Conservation (phyloP, 305 asterid species). For the Fraxinus velutina region DNA sequence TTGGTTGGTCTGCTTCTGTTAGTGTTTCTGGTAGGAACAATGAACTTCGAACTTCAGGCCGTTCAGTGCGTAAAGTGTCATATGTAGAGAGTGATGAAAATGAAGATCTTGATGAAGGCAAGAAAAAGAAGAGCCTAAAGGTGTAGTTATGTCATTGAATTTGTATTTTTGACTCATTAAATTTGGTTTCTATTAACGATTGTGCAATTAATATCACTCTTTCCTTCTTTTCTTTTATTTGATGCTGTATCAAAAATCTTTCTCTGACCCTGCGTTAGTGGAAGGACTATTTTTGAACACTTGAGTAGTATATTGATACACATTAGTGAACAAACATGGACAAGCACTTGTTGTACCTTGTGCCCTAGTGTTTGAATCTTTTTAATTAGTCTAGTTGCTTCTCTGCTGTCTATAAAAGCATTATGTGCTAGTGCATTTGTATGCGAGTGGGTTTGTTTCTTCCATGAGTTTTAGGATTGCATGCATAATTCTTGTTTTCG, state of each 20-base stretch:
- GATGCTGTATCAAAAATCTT: background rate
- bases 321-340: background rate
- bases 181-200: background rate
- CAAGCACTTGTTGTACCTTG: background rate
- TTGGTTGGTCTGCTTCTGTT: slow-evolving; percentile 42
- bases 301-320: background rate
- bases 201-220: background rate
- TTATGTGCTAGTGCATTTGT: background rate
- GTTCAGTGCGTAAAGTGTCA: slow-evolving; percentile 89
- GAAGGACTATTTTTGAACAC: background rate
- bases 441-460: background rate
- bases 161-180: slow-evolving; percentile 11
- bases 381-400: slow-evolving; percentile 1
- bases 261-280: background rate
- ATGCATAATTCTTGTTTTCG: background rate
- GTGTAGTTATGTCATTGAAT: slow-evolving; percentile 36
- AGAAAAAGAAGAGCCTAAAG: slow-evolving; percentile 66
- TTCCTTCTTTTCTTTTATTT: background rate
- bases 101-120: slow-evolving; percentile 78
- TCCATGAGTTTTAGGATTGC: background rate
- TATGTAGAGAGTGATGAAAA: slow-evolving; percentile 96
- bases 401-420: background rate
- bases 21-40: slow-evolving; percentile 45
- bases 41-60: slow-evolving; percentile 79
- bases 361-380: background rate